These are phyloP conservation scores for Cladophialophora bantiana DNA, from an alignment of 2,329 filamentous ascomycete genomes.

Conservation along the genomic window DNA sequence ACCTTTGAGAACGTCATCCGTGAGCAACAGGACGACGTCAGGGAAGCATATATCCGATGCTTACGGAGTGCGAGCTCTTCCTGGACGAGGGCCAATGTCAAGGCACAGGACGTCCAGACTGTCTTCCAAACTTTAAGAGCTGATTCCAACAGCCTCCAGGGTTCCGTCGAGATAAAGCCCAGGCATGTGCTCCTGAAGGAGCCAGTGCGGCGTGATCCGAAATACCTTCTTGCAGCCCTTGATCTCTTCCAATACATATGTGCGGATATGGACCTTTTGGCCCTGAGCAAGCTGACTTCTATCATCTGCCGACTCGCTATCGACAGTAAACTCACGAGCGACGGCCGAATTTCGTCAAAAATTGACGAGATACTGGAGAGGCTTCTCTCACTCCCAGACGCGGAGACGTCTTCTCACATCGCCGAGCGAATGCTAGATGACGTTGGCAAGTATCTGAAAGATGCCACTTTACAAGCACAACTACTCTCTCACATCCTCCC, in stretches of 20 bases:
- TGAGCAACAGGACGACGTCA: slow-evolving; percentile 63
- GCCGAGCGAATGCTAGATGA: slow-evolving; percentile 36
- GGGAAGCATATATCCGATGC: slow-evolving; percentile 65
- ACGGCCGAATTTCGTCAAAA: slow-evolving; percentile 24
- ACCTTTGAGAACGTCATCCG: slow-evolving; percentile 51
- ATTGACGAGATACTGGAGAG: slow-evolving; percentile 34
- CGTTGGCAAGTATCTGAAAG: slow-evolving; percentile 42
- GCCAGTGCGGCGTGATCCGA: slow-evolving; percentile 24
- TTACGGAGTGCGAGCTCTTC: slow-evolving; percentile 56
- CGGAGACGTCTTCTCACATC: slow-evolving; percentile 27
- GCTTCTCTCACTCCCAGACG: slow-evolving; percentile 32
- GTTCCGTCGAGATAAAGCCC: slow-evolving; percentile 28
- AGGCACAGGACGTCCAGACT: slow-evolving; percentile 30
- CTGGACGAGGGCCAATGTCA: slow-evolving; percentile 37
- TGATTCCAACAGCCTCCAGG: slow-evolving; percentile 29
- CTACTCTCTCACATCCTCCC: slow-evolving; percentile 52
- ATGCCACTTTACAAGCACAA: slow-evolving; percentile 49
- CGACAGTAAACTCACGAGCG: slow-evolving; percentile 36
- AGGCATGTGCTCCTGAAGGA: slow-evolving; percentile 24
- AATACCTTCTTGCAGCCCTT: slow-evolving; percentile 33
- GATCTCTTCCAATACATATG: slow-evolving; percentile 33
- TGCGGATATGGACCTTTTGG: slow-evolving; percentile 38
- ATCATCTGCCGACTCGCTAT: slow-evolving; percentile 36
- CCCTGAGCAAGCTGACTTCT: slow-evolving; percentile 37
- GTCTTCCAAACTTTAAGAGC: slow-evolving; percentile 37